A percentile compares a stretch with the other conserved stretches of the same genome.
These are phyloP conservation scores for Backusella psychrophila DNA, from an alignment of 192 early-diverging fungal genomes.

Conservation along the genomic window DNA sequence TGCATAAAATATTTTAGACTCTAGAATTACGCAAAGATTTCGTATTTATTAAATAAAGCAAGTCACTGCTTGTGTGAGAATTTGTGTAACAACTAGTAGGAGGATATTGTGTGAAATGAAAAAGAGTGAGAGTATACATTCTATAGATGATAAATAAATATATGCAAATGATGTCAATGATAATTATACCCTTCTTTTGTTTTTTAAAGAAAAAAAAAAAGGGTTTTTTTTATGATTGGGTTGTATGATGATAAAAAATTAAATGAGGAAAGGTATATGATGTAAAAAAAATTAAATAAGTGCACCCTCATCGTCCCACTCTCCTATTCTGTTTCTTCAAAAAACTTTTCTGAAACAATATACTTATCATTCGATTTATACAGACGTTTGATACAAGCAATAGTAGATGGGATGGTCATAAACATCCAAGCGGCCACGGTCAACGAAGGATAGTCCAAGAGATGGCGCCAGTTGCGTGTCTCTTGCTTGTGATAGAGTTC, in stretches of 20 bases:
- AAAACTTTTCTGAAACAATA: conserved; percentile 42
- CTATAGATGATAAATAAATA: not conserved
- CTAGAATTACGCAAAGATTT: not conserved
- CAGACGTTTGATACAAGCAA: conserved; percentile 43
- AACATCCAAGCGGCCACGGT: conserved; percentile 49
- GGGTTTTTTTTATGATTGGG: not conserved
- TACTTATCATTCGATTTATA: conserved; percentile 37
- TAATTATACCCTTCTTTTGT: not conserved
- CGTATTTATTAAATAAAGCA: not conserved
- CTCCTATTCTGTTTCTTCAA: conserved; percentile 15
- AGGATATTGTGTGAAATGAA: not conserved
- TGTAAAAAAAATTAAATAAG: not conserved
- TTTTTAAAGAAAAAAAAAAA: no score
- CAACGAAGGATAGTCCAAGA: conserved; percentile 38
- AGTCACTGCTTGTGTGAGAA: not conserved
- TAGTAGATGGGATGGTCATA: conserved; percentile 47
- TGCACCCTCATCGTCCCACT: not conserved
- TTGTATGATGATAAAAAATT: not conserved
- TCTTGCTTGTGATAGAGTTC: conserved; percentile 42
- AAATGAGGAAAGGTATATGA: no score
- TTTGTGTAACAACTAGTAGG: not conserved
- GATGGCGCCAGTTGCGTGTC: conserved; percentile 35
- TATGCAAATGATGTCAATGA: not conserved
- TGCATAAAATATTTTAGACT: not conserved
- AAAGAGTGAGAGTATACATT: not conserved